These are phyloP conservation scores for Allomyces macrogynus DNA, from an alignment of 192 early-diverging fungal species.

Conservation along the genomic window DNA sequence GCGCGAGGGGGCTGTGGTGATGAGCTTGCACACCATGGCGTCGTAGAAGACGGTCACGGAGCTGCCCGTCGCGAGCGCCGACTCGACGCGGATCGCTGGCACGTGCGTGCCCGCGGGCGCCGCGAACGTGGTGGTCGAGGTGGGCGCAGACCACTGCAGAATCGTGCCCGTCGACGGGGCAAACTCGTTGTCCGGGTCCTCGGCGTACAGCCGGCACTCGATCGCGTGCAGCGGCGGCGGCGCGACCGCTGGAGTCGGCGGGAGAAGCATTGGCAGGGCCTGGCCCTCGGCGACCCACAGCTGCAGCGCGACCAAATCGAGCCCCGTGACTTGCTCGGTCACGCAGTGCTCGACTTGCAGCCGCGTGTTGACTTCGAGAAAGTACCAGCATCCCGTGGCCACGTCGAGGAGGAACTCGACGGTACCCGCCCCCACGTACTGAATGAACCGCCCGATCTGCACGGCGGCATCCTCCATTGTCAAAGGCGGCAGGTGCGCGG, in stretches of 20 bases:
- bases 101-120: not conserved
- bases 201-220: slow-evolving; percentile 34
- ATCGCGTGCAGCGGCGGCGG: slow-evolving; percentile 17
- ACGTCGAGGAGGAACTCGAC: slow-evolving; percentile 36
- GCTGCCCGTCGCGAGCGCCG: slow-evolving; percentile 9
- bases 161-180: slow-evolving; percentile 33
- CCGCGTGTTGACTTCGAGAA: slow-evolving; percentile 46
- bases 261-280: slow-evolving; percentile 10
- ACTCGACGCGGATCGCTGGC: slow-evolving; percentile 1
- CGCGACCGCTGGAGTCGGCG: slow-evolving; percentile 11
- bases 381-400: slow-evolving; percentile 26
- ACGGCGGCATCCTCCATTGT: slow-evolving; percentile 23
- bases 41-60: slow-evolving; percentile 37
- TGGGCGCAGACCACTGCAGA: slow-evolving; percentile 21
- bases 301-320: slow-evolving; percentile 41
- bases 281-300: slow-evolving; percentile 31
- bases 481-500: slow-evolving; percentile 25
- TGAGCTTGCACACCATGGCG: slow-evolving; percentile 39
- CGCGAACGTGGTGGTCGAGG: slow-evolving; percentile 25
- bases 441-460: slow-evolving; percentile 22
- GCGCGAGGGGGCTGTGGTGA: slow-evolving; percentile 33
- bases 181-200: slow-evolving; percentile 40
- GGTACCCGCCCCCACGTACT: slow-evolving; percentile 36
- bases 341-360: slow-evolving; percentile 47
- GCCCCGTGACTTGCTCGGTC: slow-evolving; percentile 34